Conservation (phyloP, 176 grass and related monocot genomes). For the Oryza meyeriana region DNA sequence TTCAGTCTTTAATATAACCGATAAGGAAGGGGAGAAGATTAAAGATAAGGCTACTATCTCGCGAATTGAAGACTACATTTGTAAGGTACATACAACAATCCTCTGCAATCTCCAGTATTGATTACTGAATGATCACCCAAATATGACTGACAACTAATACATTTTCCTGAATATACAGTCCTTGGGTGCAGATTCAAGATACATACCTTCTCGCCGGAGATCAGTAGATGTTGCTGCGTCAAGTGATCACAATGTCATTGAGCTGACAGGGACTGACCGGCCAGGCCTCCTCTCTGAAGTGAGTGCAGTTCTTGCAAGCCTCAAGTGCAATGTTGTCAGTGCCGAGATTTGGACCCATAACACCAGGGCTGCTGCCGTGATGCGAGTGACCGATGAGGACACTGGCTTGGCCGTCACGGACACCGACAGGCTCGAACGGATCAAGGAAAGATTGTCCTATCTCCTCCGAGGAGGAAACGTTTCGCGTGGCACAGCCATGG, state of each 20-base stretch:
- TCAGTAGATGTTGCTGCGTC: constrained; percentile 54
- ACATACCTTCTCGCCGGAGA: constrained; percentile 45
- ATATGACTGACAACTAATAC: background rate
- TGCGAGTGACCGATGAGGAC: constrained; percentile 62
- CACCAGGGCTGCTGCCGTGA: constrained; percentile 66
- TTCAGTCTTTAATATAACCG: constrained; percentile 81
- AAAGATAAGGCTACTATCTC: constrained; percentile 34
- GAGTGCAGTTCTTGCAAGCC: constrained; percentile 59
- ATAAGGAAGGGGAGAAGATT: constrained; percentile 61
- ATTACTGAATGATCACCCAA: background rate
- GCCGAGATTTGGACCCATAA: constrained; percentile 96
- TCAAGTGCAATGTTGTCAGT: constrained; percentile 79
- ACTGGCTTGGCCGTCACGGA: constrained; percentile 46
- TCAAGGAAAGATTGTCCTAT: constrained; percentile 53
- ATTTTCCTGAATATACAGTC: constrained; percentile 40
- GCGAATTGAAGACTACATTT: constrained; percentile 46
- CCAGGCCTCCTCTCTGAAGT: constrained; percentile 85
- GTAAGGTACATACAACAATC: constrained; percentile 47
- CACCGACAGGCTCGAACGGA: constrained; percentile 32
- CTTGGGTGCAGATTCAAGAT: constrained; percentile 61
- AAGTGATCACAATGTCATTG: constrained; percentile 55
- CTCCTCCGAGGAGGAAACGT: constrained; percentile 53
- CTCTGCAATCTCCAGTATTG: background rate
- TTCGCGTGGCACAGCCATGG: constrained; percentile 31
- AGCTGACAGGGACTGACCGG: constrained; percentile 65